A percentile compares a stretch with the other conserved stretches of the same genome.
phyloP scores from a whole-genome alignment of 148 eudicot genomes.

The Simmondsia chinensis region DNA sequence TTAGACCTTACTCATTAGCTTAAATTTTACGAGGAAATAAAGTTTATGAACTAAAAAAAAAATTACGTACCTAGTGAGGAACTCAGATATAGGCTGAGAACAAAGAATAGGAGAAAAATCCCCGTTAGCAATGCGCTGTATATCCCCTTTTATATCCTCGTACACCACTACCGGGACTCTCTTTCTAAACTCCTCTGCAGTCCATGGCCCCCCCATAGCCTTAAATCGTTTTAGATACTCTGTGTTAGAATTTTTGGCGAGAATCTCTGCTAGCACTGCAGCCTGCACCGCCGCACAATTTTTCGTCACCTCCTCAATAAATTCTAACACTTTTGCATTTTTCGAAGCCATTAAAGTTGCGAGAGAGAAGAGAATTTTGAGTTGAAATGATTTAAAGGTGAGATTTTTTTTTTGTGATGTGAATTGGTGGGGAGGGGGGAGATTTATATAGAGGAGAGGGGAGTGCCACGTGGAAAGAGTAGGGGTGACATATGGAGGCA shows the following conservation, averaged over 20 bases:
- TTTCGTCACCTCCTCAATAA: conserved; percentile 49
- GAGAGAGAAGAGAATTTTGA: neutral
- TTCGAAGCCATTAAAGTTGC: neutral
- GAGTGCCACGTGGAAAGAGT: neutral
- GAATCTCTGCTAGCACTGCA: conserved; percentile 46
- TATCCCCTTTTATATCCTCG: conserved; percentile 47
- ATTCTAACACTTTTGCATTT: neutral
- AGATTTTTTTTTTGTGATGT: neutral
- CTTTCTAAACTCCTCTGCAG: conserved; percentile 25
- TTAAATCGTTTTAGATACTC: conserved; percentile 47
- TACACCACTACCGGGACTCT: conserved; percentile 41
- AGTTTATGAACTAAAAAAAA: too few species aligned
- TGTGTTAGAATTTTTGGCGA: conserved; percentile 36
- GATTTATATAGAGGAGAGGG: conserved; percentile 20
- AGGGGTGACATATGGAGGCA: conserved; percentile 2
- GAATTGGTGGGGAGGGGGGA: neutral
- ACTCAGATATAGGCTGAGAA: conserved; percentile 50
- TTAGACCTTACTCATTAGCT: neutral
- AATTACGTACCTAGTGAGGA: conserved; percentile 46
- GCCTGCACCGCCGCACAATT: conserved; percentile 36
- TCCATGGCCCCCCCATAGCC: too few species aligned
- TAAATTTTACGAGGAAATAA: neutral
- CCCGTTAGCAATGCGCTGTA: conserved; percentile 60
- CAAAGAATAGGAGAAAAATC: conserved; percentile 56
- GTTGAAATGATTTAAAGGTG: neutral